phyloP scores from a whole-genome alignment of 495 filamentous ascomycete genomes.

The Cladorrhinum samala region DNA sequence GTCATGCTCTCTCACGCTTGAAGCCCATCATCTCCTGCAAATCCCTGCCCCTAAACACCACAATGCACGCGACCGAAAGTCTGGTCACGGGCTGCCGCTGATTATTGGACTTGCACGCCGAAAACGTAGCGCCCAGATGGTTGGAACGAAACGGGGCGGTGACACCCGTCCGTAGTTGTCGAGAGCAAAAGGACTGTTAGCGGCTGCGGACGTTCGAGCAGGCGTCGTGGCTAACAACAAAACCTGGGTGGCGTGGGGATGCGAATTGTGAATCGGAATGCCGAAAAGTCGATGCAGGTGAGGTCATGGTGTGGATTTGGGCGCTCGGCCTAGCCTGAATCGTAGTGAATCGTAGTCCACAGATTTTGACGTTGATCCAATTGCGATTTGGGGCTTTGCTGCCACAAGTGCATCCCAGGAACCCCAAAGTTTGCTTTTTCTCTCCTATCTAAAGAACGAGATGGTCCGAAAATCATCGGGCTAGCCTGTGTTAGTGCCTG shows the following conservation, averaged over 20 bases:
- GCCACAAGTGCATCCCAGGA: conserved; percentile 1
- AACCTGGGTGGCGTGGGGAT: background rate
- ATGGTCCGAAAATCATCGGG: no score
- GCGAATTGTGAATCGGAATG: no score
- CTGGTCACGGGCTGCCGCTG: no score
- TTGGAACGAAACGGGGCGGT: background rate
- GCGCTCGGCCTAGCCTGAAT: background rate
- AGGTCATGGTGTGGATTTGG: conserved; percentile 4
- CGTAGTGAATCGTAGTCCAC: background rate
- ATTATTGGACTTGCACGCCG: no score
- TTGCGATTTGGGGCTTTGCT: background rate
- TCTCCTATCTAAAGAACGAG: background rate
- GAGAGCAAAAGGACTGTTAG: background rate
- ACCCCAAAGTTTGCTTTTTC: background rate
- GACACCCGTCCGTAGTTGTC: background rate
- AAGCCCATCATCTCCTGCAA: background rate
- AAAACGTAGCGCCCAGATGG: background rate
- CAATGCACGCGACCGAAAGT: background rate
- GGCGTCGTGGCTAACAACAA: background rate
- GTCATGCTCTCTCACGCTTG: no score
- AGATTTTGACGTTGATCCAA: background rate
- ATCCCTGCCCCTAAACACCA: background rate
- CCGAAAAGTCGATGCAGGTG: background rate
- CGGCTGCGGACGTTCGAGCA: background rate
- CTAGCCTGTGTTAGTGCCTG: no score